phyloP scores from a whole-genome alignment of 129 eudicot species.

The Cynara cardunculus region DNA sequence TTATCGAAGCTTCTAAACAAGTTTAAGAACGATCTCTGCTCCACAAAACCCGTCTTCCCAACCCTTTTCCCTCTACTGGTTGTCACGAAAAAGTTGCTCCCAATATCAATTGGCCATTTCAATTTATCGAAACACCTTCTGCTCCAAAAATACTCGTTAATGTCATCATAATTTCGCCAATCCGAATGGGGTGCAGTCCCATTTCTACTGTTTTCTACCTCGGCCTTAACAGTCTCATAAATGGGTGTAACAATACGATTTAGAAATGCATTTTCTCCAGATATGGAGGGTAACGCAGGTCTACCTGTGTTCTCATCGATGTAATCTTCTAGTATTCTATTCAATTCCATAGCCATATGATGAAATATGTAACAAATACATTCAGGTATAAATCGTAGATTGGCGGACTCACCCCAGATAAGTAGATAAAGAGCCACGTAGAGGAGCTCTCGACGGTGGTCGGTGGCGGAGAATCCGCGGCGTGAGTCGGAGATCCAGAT shows the following conservation, averaged over 20 bases:
- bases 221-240: slow-evolving; percentile 53
- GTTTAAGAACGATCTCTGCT: slow-evolving; percentile 81
- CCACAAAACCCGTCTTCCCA: slow-evolving; percentile 95
- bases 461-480: slow-evolving; percentile 36
- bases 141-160: slow-evolving; percentile 91
- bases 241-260: slow-evolving; percentile 56
- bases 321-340: slow-evolving; percentile 65
- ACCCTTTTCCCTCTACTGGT: slow-evolving; percentile 40
- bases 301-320: slow-evolving; percentile 83
- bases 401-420: slow-evolving; percentile 93
- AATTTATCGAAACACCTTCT: slow-evolving; percentile 77
- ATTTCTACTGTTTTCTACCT: slow-evolving; percentile 60
- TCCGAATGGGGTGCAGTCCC: slow-evolving; percentile 78
- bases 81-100: slow-evolving; percentile 61
- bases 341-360: slow-evolving; percentile 78
- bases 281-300: slow-evolving; percentile 53
- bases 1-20: slow-evolving; percentile 82
- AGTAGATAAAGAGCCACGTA: slow-evolving; percentile 61
- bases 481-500: slow-evolving; percentile 59
- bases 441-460: slow-evolving; percentile 61
- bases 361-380: slow-evolving; percentile 73
- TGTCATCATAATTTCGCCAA: slow-evolving; percentile 89
- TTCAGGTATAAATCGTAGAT: slow-evolving; percentile 70
- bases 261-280: slow-evolving; percentile 67
- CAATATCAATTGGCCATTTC: slow-evolving; percentile 74